Percentiles rank a stretch among this genome's conserved stretches.
These are phyloP conservation scores for Penstemon eatonii DNA, from an alignment of 257 asterid species.

Conservation along the genomic window DNA sequence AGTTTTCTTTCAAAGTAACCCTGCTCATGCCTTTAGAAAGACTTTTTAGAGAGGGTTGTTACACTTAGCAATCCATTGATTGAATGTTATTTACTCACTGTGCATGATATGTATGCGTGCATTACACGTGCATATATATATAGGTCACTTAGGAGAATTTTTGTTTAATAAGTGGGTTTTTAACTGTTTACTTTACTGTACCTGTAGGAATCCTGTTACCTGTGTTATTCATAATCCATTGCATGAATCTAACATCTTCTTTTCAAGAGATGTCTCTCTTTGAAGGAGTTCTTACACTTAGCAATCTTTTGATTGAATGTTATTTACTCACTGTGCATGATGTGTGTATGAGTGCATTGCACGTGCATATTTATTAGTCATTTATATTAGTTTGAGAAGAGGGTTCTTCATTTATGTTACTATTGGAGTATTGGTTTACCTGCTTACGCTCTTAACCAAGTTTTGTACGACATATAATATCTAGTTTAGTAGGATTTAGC, in stretches of 20 bases:
- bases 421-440: background rate
- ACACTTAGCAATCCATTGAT: background rate
- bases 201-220: constrained; percentile 1
- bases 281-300: background rate
- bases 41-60: constrained; percentile 1
- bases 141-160: background rate
- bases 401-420: background rate
- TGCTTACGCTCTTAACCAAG: background rate
- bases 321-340: constrained; percentile 5
- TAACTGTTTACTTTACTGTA: background rate
- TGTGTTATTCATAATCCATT: too few relatives aligned
- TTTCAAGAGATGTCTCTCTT: too few relatives aligned
- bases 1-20: background rate
- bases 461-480: background rate
- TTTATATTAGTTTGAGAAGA: background rate
- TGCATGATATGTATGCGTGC: constrained; percentile 4
- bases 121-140: constrained; percentile 6
- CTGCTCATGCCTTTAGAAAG: background rate
- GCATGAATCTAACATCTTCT: too few relatives aligned
- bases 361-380: constrained; percentile 7
- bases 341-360: background rate
- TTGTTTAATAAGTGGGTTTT: constrained; percentile 9
- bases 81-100: constrained; percentile 1
- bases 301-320: background rate
- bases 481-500: background rate